A percentile compares a stretch with the other conserved stretches of the same genome.
phyloP scores from a whole-genome alignment of 257 asterid genomes.

The Salvia rosmarinus region DNA sequence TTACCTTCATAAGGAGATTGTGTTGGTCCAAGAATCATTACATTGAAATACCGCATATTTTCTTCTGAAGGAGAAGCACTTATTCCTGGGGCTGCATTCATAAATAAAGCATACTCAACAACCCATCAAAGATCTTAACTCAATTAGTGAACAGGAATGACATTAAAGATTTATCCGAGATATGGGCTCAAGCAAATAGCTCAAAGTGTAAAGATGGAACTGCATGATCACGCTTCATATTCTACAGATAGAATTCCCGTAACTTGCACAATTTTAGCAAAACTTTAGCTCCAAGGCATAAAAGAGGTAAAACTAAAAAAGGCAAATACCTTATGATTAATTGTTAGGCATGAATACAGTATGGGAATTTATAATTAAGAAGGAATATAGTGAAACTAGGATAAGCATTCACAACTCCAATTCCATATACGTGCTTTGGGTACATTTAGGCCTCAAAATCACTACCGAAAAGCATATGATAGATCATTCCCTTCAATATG shows the following conservation, averaged over 20 bases:
- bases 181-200: not conserved
- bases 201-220: not conserved
- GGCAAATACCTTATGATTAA: not conserved
- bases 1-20: constrained; percentile 99
- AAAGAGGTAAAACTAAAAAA: not conserved
- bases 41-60: constrained; percentile 96
- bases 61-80: constrained; percentile 99
- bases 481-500: not conserved
- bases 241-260: not conserved
- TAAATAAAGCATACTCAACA: constrained; percentile 25
- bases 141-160: constrained; percentile 4
- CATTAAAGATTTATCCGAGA: not conserved
- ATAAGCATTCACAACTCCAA: not conserved
- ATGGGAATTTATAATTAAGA: not conserved
- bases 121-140: not conserved
- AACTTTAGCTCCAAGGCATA: not conserved
- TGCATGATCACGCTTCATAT: not conserved
- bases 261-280: not conserved
- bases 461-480: not conserved
- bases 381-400: not conserved
- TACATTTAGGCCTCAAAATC: not conserved
- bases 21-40: constrained; percentile 98
- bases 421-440: not conserved
- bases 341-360: not conserved
- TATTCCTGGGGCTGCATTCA: constrained; percentile 94